phyloP scores from a whole-genome alignment of 345 rosid genomes.

The Orychophragmus violaceus region DNA sequence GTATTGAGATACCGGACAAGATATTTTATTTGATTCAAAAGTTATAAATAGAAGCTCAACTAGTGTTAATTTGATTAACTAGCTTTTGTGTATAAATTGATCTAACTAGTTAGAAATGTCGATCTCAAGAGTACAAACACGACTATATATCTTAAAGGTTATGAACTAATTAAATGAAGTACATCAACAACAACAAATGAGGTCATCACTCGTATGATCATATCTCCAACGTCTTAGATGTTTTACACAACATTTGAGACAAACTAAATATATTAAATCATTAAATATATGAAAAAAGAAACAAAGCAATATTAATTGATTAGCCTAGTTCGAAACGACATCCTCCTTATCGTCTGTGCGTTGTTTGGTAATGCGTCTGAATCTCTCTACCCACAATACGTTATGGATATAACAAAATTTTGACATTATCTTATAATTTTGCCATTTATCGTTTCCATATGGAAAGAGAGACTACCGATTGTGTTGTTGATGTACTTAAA shows the following conservation, averaged over 20 bases:
- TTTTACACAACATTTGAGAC: background rate
- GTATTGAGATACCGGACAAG: background rate
- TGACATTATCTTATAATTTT: background rate
- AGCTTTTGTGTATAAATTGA: background rate
- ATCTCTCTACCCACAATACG: background rate
- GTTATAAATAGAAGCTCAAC: background rate
- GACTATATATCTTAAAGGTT: background rate
- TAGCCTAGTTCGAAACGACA: slow-evolving; percentile 17
- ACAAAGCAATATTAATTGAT: slow-evolving; percentile 15
- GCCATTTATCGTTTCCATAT: background rate
- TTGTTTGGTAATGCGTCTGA: slow-evolving; percentile 17
- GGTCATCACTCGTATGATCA: background rate
- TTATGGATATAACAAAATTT: background rate
- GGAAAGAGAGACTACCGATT: background rate
- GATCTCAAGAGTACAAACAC: background rate
- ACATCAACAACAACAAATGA: background rate
- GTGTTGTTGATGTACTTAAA: background rate
- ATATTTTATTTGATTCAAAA: background rate
- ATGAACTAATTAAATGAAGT: background rate
- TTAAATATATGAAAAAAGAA: background rate
- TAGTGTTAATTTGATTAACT: background rate
- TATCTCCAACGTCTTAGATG: background rate
- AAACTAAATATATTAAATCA: background rate
- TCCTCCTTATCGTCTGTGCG: slow-evolving; percentile 20
- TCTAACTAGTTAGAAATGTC: background rate